Evolutionary conservation across 371 early-diverging fungal species (phyloP), one percentile per base, ranked within the genome.

Genomic region (Mortierella sp.): DNA sequence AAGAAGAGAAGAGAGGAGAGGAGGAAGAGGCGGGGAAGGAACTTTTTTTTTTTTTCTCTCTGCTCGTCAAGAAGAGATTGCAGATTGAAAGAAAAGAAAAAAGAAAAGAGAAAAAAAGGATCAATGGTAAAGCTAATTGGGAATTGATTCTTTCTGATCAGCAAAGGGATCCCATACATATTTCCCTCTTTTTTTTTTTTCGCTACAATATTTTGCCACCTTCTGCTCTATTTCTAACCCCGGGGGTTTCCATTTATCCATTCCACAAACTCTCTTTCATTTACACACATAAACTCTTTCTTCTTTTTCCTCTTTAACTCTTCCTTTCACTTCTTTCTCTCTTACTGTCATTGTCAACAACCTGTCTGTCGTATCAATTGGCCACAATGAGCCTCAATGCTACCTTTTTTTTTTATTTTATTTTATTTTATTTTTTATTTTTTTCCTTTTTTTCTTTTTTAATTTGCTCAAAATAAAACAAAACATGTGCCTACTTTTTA

Each of bases 401-500:
- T 33, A 5, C 33, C 28, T 28, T 28, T 28, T 28, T n/a, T 28
- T 22, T 47, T 45, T 38, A 21, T 45, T 55, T 47, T 61, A 22
- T n/a, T 33, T 48, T 24, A 10, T 63, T 40, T 48, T 48, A 45
- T 11, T 58, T 58, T 19, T 47, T 45, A 22, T 3, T 53, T 52
- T 52, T 15, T n/a, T 52, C 22, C 16, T 52, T 9, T 52, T 19
- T 16, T 32, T 28, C 28, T 28, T 28, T 28, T n/a, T n/a, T n/a
- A n/a, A 50, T 33, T 4, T 48, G 43, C 24, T 11, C 6, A 11
- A 43, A 21, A 6, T 36, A 1, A 1, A 33, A 33, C 33, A 15
- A 15, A 2, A 8, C 0, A 0, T 5, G 19, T 16, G n/a, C 59
- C 48, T 65, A 65, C 55, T 76, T 57, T 63, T 75, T 72, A 58